Percentiles rank a stretch among this genome's conserved stretches.
Conservation (phyloP, 352 stramenopile genomes). For the Elongisporangium undulatum region DNA sequence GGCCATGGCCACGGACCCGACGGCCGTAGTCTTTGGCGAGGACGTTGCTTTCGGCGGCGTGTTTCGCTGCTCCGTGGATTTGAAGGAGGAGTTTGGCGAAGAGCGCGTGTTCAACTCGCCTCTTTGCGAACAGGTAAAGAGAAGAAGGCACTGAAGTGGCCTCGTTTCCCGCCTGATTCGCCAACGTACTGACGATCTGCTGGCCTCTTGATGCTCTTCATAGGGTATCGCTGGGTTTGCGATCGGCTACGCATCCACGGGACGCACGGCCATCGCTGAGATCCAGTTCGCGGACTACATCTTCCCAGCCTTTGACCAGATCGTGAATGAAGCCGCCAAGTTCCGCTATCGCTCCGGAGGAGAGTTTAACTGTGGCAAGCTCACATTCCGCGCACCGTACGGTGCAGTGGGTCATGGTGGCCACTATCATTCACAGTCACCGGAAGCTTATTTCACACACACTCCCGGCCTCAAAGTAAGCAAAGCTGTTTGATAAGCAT, state of each 20-base stretch:
- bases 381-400: slow-evolving; percentile 95
- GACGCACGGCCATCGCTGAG: slow-evolving; percentile 96
- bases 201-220: not conserved
- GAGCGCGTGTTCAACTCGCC: slow-evolving; percentile 97
- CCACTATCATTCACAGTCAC: slow-evolving; percentile 95
- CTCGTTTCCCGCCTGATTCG: not conserved
- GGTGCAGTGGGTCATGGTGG: slow-evolving; percentile 93
- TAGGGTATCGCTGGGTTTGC: slow-evolving; percentile 92
- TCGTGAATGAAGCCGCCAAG: slow-evolving; percentile 98
- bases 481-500: not conserved
- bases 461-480: slow-evolving; percentile 93
- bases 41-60: slow-evolving; percentile 98
- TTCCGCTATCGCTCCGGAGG: slow-evolving; percentile 97
- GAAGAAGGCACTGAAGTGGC: not conserved
- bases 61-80: slow-evolving; percentile 95
- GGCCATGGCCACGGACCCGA: slow-evolving; percentile 86
- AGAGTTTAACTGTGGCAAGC: slow-evolving; percentile 96
- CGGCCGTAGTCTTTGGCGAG: slow-evolving; percentile 95
- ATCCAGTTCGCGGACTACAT: slow-evolving; percentile 99
- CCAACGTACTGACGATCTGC: not conserved
- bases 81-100: slow-evolving; percentile 92
- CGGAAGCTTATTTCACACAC: slow-evolving; percentile 97
- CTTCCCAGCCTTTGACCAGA: slow-evolving; percentile 95
- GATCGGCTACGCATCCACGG: slow-evolving; percentile 96
- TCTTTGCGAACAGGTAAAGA: slow-evolving; percentile 89